phyloP scores from a whole-genome alignment of 2,329 filamentous ascomycete genomes.

The Coniella lustricola region DNA sequence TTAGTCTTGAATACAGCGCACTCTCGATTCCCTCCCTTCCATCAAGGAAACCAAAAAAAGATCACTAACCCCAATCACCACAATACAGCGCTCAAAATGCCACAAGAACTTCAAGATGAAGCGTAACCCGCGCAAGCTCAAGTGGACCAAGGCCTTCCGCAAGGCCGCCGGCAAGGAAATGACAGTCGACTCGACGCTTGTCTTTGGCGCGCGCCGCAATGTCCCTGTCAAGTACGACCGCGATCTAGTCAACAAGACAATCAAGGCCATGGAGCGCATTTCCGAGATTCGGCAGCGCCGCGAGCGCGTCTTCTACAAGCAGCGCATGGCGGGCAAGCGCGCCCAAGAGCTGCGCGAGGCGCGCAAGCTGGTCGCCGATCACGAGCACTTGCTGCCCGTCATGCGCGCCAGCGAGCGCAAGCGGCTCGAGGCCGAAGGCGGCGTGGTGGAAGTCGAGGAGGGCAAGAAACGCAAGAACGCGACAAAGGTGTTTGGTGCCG shows the following conservation, averaged over 20 bases:
- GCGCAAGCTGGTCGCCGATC: constrained; percentile 81
- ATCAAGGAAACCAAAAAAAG: background rate
- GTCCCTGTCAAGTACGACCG: constrained; percentile 93
- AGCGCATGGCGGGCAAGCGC: constrained; percentile 85
- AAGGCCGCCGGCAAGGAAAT: constrained; percentile 76
- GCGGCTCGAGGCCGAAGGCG: constrained; percentile 27
- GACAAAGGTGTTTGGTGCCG: constrained; percentile 32
- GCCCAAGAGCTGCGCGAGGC: constrained; percentile 72
- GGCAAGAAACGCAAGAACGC: constrained; percentile 21
- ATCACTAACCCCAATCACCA: background rate
- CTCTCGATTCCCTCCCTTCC: background rate
- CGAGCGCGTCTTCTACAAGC: constrained; percentile 90
- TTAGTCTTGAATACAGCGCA: background rate
- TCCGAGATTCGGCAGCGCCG: constrained; percentile 75
- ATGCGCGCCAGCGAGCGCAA: constrained; percentile 53
- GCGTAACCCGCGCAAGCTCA: constrained; percentile 86
- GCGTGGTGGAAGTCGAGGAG: constrained; percentile 27
- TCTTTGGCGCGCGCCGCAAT: constrained; percentile 89
- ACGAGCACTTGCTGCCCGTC: constrained; percentile 83
- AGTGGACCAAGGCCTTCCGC: constrained; percentile 90
- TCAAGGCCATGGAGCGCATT: constrained; percentile 88
- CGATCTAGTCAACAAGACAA: constrained; percentile 77
- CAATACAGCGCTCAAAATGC: constrained; percentile 49
- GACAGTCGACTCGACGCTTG: constrained; percentile 89
- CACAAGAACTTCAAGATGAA: constrained; percentile 87